Base-by-base conservation (phyloP, 148 eudicot genomes). In the Silene latifolia region DNA sequence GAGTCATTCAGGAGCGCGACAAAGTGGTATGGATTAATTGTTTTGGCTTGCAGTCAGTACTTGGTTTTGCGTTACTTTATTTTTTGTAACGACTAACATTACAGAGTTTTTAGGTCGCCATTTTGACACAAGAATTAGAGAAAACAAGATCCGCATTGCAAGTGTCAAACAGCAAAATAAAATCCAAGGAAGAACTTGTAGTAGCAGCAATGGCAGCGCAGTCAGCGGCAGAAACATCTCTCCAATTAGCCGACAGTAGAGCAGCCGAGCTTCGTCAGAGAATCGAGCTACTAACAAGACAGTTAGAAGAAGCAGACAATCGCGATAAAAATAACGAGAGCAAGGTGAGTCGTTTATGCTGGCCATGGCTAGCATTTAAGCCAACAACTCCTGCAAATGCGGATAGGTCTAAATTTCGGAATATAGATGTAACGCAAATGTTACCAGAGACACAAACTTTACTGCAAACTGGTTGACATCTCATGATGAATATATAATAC, bases 181-280 rank as follows among this genome's bases (percentile, higher is more conserved):
- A 88, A 82, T 71, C 85, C 42, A 90, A 88, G 79, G 92, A 90
- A 69, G 90, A 88, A 69, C 82, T 90, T 5, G 95, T 84, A 69
- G 69, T 47, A 17, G 88, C 92, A 24, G 95, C 92, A 67, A 85
- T 90, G 84, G 88, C 89, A 79, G 92, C 92, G 20, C 87, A 87
- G 63, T 86, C 81, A 74, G 90, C 92, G 3, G 88, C 90, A 15
- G 95, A 90, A 77, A 85, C 65, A 80, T 90, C 95, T 19, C 84
- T 90, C 53, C 83, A 84, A 74, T 66, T 90, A 66, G 91, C 91
- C 20, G 94, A 88, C 82, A 86, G 80, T 71, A 77, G 94, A 75
- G 82, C 81, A 58, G 75, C 85, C 9, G 84, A 25, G 63, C 83
- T 85, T 24, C 81, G 66, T 47, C 78, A 81, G 63, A 79, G 88